phyloP scores from a whole-genome alignment of 2,329 filamentous ascomycete species.

The Cladobotryum protrusum region DNA sequence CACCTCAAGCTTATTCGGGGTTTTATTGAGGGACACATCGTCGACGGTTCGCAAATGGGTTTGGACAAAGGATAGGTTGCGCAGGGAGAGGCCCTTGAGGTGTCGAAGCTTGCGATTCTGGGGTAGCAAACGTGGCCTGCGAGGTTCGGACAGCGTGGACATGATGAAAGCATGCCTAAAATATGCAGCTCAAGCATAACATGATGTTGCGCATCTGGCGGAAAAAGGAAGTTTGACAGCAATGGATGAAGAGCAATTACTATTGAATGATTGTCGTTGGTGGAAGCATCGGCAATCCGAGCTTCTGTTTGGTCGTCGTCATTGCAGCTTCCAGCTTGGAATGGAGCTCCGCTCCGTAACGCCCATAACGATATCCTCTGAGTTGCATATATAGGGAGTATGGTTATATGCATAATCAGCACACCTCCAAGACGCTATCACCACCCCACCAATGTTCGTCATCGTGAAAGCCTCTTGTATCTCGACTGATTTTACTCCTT shows the following conservation, averaged over 20 bases:
- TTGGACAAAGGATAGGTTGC: conserved; percentile 70
- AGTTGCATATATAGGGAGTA: not conserved
- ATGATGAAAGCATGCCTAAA: conserved; percentile 17
- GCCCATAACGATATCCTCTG: conserved; percentile 2
- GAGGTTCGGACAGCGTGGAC: conserved; percentile 32
- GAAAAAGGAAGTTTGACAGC: not conserved
- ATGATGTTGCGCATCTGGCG: conserved; percentile 1
- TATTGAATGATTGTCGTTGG: not conserved
- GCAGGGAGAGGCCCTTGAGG: conserved; percentile 77
- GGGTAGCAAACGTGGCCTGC: conserved; percentile 48
- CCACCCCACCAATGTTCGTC: not conserved
- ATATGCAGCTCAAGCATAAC: conserved; percentile 6
- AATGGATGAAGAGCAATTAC: conserved; percentile 1
- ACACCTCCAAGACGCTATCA: not conserved
- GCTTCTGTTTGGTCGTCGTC: conserved; percentile 4
- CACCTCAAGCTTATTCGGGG: conserved; percentile 58
- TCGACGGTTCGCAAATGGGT: conserved; percentile 64
- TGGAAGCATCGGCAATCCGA: not conserved
- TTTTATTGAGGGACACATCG: conserved; percentile 66
- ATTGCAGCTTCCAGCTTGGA: conserved; percentile 1
- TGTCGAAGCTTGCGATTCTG: conserved; percentile 87
- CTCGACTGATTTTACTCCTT: too few species aligned
- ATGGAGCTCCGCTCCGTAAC: not conserved
- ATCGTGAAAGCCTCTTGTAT: not conserved
- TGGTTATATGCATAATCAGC: not conserved